Evolutionary conservation across 345 rosid species (phyloP), one percentile per base, ranked within the genome.

Genomic region (Melaleuca quinquenervia): DNA sequence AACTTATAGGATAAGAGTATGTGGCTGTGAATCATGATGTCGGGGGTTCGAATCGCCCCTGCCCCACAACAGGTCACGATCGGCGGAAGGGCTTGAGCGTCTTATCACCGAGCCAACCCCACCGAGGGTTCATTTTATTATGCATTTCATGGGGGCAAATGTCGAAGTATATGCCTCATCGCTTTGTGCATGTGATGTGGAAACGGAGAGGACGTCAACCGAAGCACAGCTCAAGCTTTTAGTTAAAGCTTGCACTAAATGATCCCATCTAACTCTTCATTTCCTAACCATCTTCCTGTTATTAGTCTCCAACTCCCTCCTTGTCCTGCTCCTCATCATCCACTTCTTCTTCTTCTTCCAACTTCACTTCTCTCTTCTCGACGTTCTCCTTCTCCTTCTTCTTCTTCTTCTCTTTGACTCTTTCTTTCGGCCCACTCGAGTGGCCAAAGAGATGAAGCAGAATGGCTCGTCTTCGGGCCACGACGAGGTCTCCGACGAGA

Each of bases 401-500:
- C 52, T 53, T 88, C 50, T 27, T 22, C 56, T 13, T n/a, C 44
- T 29, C 56, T 13, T 27, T 8, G 21, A 26, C 58, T 32, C 78
- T 32, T 64, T 32, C 45, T 45, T 64, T 64, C 1, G 45, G 45
- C 24, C 24, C 45, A 32, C 1, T 70, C 32, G 78, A 70, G 78
- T 8, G 78, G 48, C 78, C 78, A 4, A 32, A 70, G 78, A 70
- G 45, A 70, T 32, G 78, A 32, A 21, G 48, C 78, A 87, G 78
- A 80, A 87, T 84, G 89, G 58, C 41, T 51, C 53, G 58, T 21
- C 56, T 53, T n/a, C 62, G 20, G 86, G 26, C 44, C 62, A 70
- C 84, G 87, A 44, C 58, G 91, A 87, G 26, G 92, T 87, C 24
- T 60, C 87, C 18, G 87, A 87, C 48, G 76, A 58, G 89, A 87